A percentile compares a stretch with the other conserved stretches of the same genome.
Evolutionary conservation across 2,329 filamentous ascomycete genomes (phyloP).

Genomic region (Aspergillus ustus): DNA sequence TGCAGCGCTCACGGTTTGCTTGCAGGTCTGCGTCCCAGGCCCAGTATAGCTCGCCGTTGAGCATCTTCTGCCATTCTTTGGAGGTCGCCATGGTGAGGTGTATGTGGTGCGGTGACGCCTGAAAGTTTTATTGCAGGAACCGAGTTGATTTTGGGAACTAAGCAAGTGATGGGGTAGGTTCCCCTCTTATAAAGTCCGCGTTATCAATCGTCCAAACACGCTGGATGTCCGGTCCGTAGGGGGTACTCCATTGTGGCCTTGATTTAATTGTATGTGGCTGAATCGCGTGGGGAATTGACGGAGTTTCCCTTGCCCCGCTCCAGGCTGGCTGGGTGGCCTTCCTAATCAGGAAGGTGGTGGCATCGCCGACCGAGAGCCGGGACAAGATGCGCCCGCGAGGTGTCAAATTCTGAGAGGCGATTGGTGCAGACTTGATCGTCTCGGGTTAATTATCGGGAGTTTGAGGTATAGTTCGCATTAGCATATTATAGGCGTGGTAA

Average conservation of each 20-base stretch:
- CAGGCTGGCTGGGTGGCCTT: conserved; percentile 14
- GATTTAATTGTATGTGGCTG: too few relatives aligned
- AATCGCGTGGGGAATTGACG: too few relatives aligned
- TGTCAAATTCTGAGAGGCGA: too few relatives aligned
- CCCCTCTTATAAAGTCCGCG: not conserved
- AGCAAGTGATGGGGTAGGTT: too few relatives aligned
- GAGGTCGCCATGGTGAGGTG: conserved; percentile 24
- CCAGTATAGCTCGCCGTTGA: conserved; percentile 34
- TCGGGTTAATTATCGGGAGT: too few relatives aligned
- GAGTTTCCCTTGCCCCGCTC: not conserved
- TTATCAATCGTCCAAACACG: not conserved
- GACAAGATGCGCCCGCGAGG: not conserved
- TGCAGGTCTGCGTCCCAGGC: conserved; percentile 34
- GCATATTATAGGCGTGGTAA: not conserved
- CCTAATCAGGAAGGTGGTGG: conserved; percentile 19
- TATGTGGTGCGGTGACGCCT: too few relatives aligned
- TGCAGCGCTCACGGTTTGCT: conserved; percentile 32
- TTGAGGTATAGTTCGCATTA: not conserved
- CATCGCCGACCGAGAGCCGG: not conserved
- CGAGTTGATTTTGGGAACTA: too few relatives aligned
- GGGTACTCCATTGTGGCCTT: too few relatives aligned
- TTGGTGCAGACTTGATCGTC: too few relatives aligned
- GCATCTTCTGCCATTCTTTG: conserved; percentile 36
- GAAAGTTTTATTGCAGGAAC: too few relatives aligned
- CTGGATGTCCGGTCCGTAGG: not conserved